A percentile compares a stretch with the other conserved stretches of the same genome.
Conservation (phyloP, 1,284 basidiomycete genomes). For the Fomes fomentarius region DNA sequence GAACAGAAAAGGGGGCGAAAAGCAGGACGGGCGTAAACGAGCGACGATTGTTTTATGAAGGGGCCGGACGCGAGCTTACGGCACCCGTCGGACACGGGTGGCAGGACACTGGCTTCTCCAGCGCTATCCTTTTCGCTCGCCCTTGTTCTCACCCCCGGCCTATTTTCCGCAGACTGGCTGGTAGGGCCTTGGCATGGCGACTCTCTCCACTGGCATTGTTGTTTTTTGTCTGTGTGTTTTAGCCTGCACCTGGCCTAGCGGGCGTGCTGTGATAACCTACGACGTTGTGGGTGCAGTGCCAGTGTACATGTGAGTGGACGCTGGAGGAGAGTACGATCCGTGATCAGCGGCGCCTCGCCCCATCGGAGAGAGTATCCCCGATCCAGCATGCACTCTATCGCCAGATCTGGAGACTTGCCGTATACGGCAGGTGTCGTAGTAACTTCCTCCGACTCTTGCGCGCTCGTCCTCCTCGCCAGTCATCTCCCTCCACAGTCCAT, state of each 20-base stretch:
- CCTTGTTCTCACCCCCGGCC: constrained; percentile 17
- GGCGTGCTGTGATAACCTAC: too few relatives aligned
- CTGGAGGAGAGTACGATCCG: neutral
- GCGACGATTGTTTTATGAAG: constrained; percentile 6
- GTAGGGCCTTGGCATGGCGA: too few relatives aligned
- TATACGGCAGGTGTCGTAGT: constrained; percentile 9
- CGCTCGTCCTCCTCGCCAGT: too few relatives aligned
- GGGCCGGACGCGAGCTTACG: constrained; percentile 16
- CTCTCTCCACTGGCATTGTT: too few relatives aligned
- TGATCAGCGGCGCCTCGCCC: constrained; percentile 10
- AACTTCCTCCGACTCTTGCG: neutral
- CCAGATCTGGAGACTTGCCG: constrained; percentile 23
- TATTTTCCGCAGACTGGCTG: too few relatives aligned
- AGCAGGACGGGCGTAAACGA: constrained; percentile 7
- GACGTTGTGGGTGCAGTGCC: too few relatives aligned
- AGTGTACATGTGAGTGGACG: neutral
- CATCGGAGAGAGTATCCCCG: constrained; percentile 13
- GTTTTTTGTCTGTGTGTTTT: too few relatives aligned
- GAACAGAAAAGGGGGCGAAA: constrained; percentile 3
- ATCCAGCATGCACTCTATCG: constrained; percentile 19
- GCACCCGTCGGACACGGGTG: constrained; percentile 18
- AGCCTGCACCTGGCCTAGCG: too few relatives aligned
- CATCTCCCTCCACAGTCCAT: neutral
- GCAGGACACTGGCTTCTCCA: constrained; percentile 5
- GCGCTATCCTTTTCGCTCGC: too few relatives aligned